Evolutionary conservation across 2,329 filamentous ascomycete genomes (phyloP).

Genomic region (Paecilomyces variotii): DNA sequence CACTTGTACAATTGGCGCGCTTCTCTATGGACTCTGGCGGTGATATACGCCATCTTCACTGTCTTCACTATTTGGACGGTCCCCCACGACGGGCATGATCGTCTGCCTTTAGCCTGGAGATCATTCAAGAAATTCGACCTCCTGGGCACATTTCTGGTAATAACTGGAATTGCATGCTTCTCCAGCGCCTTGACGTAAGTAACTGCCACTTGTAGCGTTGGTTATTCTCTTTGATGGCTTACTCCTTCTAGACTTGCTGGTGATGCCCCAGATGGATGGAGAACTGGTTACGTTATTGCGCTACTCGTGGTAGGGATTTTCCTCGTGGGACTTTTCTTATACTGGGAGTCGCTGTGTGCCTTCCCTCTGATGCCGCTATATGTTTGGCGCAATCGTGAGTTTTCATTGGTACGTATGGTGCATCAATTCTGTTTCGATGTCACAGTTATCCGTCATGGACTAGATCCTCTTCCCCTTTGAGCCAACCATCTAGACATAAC

Average conservation of each 20-base stretch:
- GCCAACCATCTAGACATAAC: neutral
- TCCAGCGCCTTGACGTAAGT: conserved; percentile 53
- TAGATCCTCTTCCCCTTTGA: neutral
- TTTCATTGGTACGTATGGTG: conserved; percentile 45
- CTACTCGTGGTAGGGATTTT: conserved; percentile 53
- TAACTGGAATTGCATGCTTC: conserved; percentile 59
- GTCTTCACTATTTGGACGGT: conserved; percentile 54
- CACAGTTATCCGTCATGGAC: neutral
- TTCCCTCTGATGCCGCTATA: conserved; percentile 47
- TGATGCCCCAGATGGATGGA: conserved; percentile 56
- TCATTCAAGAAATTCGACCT: conserved; percentile 53
- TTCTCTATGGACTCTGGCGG: conserved; percentile 53
- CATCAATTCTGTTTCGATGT: neutral
- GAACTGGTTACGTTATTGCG: conserved; percentile 53
- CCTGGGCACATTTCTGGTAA: conserved; percentile 52
- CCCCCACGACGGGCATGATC: conserved; percentile 46
- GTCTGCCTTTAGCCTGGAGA: conserved; percentile 34
- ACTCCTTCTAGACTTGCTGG: conserved; percentile 33
- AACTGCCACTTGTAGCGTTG: neutral
- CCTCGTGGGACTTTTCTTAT: conserved; percentile 49
- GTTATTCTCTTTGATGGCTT: neutral
- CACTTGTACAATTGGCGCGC: conserved; percentile 57
- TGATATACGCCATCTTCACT: conserved; percentile 56
- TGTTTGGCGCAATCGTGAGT: conserved; percentile 55
- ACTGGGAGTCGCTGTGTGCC: conserved; percentile 52